Evolutionary conservation across 768 basidiomycete species (phyloP), one percentile per base, ranked within the genome.

Genomic region (Boletus rufocinnamomeus): DNA sequence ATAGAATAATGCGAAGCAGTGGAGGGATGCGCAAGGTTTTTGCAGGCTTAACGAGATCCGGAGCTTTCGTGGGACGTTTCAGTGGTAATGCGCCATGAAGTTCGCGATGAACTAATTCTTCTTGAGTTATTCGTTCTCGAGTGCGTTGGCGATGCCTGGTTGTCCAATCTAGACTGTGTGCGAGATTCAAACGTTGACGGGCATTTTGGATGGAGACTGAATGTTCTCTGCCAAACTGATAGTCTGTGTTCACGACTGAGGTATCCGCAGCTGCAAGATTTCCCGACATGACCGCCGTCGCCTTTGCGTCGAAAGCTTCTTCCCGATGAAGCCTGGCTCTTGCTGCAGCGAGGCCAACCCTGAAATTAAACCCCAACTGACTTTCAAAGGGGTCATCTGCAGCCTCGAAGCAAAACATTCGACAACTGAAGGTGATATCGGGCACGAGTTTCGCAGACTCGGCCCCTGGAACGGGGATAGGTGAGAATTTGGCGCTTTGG

Each of bases 341-440:
- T 41, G 87, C 85, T 49, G 93, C 94, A 40, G 85, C 82, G 38
- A 82, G 74, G 0, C 93, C 94, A 49, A 84, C 82, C 58, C 83
- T 79, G 80, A 84, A 91, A 32, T 93, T 89, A 10, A 89, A 77
- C 37, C 84, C 89, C 21, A 97, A 74, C 58, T 80, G 83, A 17
- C 83, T 81, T 72, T 98, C 95, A 56, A 97, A 84, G 1, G 87
- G 83, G 64, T 94, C 91, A 70, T 98, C 95, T 25, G 85, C 84
- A 27, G 86, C 86, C 72, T 97, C 94, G 10, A 92, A 66, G 49
- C 84, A 85, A 35, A 96, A 66, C 45, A 78, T 78, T n/a, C 80
- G 77, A 50, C 95, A 71, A 11, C 69, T 75, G 46, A 96, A 67
- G 1, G 75, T 74, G 46, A 95, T 68, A 54, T 80, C 78, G 0